Base-by-base conservation (phyloP, 257 asterid species). In the Salvia splendens region DNA sequence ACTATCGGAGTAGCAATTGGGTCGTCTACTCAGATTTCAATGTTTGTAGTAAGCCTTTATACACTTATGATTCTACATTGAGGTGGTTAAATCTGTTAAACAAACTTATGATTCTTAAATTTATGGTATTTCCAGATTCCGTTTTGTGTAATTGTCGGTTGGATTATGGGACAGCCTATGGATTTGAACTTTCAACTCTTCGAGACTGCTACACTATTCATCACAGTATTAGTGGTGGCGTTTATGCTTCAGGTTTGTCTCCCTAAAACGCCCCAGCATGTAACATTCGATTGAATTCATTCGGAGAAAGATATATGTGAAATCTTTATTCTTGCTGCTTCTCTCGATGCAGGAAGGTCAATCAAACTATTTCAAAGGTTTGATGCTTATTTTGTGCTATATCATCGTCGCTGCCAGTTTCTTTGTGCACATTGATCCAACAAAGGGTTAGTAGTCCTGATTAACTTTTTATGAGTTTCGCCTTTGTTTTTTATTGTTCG, bases 201-300 rank as follows among this genome's bases (percentile, higher is more conserved):
- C 12, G 99, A 94, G 84, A 94, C 99, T 14, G 95, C 99, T 30
- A 87, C 99, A 1, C 87, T 94, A 32, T 94, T 91, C 77, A 94
- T 94, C 82, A 91, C 97, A 0, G 99, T 94, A 66, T 78, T 94
- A 61, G 99, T 94, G 49, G 99, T 94, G 77, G 99, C 96, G n/a
- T 94, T 94, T 77, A 88, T 94, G 97, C 86, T 94, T 79, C 97
- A 94, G 97, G 99, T 93, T 80, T 45, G 83, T 53, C 24, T 33
- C 24, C 24, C 54, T 35, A 12, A 52, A 43, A 5, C 48, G 30
- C 63, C 32, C 56, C 43, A 6, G 38, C n/a, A 12, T 1, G 16
- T 41, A 24, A 24, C 30, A 24, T 24, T 24, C 30, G 17, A 61
- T 35, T 36, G 28, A 38, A 50, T 30, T 47, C 51, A 9, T 1